Evolutionary conservation across 2,329 filamentous ascomycete genomes (phyloP).

Genomic region (Apiospora malaysiana): DNA sequence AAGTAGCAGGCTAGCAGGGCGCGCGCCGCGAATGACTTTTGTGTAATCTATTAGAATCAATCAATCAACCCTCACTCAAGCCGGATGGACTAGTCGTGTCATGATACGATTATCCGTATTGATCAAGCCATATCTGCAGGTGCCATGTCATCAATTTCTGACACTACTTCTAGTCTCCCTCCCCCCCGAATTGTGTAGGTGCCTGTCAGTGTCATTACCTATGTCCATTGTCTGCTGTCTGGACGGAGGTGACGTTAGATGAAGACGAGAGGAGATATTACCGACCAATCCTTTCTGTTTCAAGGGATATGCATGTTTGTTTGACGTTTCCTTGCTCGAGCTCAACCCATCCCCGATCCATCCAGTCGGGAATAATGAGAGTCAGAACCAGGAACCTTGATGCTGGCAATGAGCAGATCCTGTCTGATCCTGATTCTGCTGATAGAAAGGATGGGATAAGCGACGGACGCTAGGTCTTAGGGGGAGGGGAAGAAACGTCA

Average conservation of each 20-base stretch:
- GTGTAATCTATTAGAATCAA: not conserved
- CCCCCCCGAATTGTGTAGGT: not conserved
- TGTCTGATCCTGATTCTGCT: not conserved
- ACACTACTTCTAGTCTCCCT: not conserved
- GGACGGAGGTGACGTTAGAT: not conserved
- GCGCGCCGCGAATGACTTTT: not conserved
- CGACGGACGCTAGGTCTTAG: not conserved
- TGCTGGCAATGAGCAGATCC: no score
- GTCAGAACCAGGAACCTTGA: not conserved
- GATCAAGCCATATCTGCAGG: slow-evolving; percentile 4
- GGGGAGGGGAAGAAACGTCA: not conserved
- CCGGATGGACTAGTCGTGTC: not conserved
- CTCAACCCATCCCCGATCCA: slow-evolving; percentile 4
- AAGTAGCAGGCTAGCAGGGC: not conserved
- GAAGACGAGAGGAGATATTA: not conserved
- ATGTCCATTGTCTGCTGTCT: no score
- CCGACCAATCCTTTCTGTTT: slow-evolving; percentile 2
- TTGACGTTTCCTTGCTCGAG: slow-evolving; percentile 11
- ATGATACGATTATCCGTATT: slow-evolving; percentile 11
- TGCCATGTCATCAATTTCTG: slow-evolving; percentile 10
- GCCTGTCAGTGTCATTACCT: not conserved
- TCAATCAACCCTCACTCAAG: not conserved
- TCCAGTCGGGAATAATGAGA: slow-evolving; percentile 3
- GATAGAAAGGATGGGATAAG: slow-evolving; percentile 2
- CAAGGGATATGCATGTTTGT: slow-evolving; percentile 16